Evolutionary conservation across 176 grass and related monocot genomes (phyloP), one percentile per base, ranked within the genome.

Genomic region (Rhynchospora pubera): DNA sequence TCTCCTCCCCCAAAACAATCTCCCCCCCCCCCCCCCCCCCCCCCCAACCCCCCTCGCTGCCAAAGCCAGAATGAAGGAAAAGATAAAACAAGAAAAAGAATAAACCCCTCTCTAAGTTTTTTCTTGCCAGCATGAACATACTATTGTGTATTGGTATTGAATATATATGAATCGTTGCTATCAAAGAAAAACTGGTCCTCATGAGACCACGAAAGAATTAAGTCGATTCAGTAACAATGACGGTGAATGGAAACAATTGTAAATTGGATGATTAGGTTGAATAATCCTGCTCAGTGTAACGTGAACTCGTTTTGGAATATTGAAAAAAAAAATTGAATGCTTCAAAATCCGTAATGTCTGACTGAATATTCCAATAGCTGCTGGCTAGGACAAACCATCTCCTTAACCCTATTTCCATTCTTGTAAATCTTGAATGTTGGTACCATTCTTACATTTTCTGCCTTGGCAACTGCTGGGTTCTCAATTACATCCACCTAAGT

Each of bases 371-470:
- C 96, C 85, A 99, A 85, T 58, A 91, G 80, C 62, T 95, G 96
- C 62, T 95, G 92, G 32, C 78, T 93, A 39, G 96, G 96, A 75
- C 92, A 91, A 83, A 95, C 87, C 96, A 99, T 91, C 79, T 99
- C 96, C 85, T 95, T 99, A 62, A 99, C 92, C 85, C 86, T 93
- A 13, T 83, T 84, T 11, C 92, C 92, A 4, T 93, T 93, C 82
- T 95, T 98, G 86, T 98, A 98, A 47, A 98, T 91, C 79, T 98
- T 98, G 79, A 98, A 93, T 48, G 96, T 93, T 7, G 96, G 96
- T 52, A 94, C 57, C 11, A 84, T 91, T 78, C 96, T 91, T 83
- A 95, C 92, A 21, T 94, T 98, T 86, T 98, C 96, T 7, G 90
- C 69, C 0, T 85, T 90, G 18, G 89, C 87, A 13, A 99, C 83